These are phyloP conservation scores for Acacia melanoxylon DNA, from an alignment of 306 rosid genomes.

Conservation along the genomic window DNA sequence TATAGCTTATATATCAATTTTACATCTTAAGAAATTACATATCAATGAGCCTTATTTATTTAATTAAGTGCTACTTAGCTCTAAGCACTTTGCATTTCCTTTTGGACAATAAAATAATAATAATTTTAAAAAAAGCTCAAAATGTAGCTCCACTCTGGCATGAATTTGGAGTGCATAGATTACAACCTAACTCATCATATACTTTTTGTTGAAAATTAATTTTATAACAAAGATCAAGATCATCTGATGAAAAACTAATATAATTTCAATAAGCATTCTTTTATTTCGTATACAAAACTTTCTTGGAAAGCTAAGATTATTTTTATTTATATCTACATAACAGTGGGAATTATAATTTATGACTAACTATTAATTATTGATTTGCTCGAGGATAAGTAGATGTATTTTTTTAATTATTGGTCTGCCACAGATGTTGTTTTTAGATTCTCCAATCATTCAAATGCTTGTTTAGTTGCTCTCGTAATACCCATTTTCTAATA, in stretches of 20 bases:
- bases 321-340: background rate
- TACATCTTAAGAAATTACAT: background rate
- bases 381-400: background rate
- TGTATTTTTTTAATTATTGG: background rate
- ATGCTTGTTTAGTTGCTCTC: background rate
- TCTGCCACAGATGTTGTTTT: background rate
- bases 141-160: background rate
- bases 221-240: background rate
- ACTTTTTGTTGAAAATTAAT: background rate
- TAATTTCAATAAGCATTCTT: background rate
- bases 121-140: background rate
- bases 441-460: background rate
- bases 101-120: background rate
- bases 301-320: background rate
- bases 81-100: background rate
- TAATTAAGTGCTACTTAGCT: background rate
- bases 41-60: background rate
- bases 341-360: background rate
- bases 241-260: background rate
- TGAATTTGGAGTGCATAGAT: background rate
- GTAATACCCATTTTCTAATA: background rate
- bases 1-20: background rate
- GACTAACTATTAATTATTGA: background rate
- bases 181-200: background rate
- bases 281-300: background rate